Conservation (phyloP, 164 flowering plant species). For the Annona cherimola region DNA sequence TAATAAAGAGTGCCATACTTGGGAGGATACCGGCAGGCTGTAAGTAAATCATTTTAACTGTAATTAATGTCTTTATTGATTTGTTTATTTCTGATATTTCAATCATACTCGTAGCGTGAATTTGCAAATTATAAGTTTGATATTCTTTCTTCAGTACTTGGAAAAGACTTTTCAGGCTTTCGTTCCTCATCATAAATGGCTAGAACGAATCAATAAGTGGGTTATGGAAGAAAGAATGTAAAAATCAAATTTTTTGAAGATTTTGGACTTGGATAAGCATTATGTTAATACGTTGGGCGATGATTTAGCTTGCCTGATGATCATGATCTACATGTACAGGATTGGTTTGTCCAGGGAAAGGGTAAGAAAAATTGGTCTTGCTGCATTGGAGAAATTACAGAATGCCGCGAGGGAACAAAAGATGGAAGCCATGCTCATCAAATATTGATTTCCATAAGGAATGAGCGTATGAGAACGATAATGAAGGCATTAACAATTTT, state of each 20-base stretch:
- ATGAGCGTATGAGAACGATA: constrained; percentile 11
- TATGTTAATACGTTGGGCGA: neutral
- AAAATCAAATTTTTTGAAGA: neutral
- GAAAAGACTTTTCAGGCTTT: neutral
- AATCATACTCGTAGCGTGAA: too few relatives aligned
- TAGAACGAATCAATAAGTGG: neutral
- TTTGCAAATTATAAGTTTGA: too few relatives aligned
- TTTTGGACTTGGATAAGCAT: neutral
- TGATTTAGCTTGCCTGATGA: neutral
- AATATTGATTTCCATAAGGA: constrained; percentile 34
- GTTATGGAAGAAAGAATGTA: neutral
- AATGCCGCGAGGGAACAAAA: constrained; percentile 64
- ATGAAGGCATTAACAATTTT: neutral
- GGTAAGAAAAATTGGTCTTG: constrained; percentile 89
- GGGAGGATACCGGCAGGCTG: constrained; percentile 98
- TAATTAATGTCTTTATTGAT: neutral
- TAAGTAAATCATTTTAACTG: constrained; percentile 22
- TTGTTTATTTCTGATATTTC: neutral
- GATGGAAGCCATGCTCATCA: constrained; percentile 72
- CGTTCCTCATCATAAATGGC: neutral
- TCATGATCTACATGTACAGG: constrained; percentile 26
- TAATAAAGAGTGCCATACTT: constrained; percentile 74
- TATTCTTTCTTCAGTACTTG: neutral
- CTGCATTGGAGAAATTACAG: constrained; percentile 85
- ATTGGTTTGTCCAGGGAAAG: constrained; percentile 90